Conservation (phyloP, 2,329 filamentous ascomycete species). For the Xenosphaeropsis pyriputrescens region DNA sequence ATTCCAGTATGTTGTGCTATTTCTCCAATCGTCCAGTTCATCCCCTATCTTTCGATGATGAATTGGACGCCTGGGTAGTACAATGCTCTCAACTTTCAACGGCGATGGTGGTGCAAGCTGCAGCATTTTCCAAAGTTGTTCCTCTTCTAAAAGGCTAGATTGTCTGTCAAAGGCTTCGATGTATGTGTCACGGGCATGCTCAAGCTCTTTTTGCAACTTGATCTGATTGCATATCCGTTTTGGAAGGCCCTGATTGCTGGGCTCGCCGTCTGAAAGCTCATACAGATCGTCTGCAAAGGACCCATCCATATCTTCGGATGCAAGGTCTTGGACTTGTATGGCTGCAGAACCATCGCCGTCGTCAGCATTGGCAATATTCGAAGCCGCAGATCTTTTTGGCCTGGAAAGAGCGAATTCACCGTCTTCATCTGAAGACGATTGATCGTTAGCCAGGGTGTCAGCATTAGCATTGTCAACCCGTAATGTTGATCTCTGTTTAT, state of each 20-base stretch:
- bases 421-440: neutral
- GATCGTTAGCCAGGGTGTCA: neutral
- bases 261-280: neutral
- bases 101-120: slow-evolving; percentile 12
- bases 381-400: neutral
- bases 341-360: neutral
- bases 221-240: slow-evolving; percentile 1
- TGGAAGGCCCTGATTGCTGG: no score
- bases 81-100: slow-evolving; percentile 5
- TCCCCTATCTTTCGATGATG: neutral
- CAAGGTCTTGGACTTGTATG: neutral
- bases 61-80: slow-evolving; percentile 3
- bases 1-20: slow-evolving; percentile 12
- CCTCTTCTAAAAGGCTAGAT: slow-evolving; percentile 12
- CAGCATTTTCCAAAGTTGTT: slow-evolving; percentile 13
- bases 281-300: neutral
- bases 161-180: slow-evolving; percentile 13
- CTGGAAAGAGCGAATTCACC: neutral
- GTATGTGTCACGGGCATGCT: slow-evolving; percentile 9
- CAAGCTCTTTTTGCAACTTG: slow-evolving; percentile 1
- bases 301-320: neutral
- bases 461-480: neutral
- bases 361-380: neutral
- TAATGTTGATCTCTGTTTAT: neutral
- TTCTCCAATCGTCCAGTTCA: slow-evolving; percentile 12